Evolutionary conservation across 2,329 filamentous ascomycete genomes (phyloP).

Genomic region (Botrytis porri): DNA sequence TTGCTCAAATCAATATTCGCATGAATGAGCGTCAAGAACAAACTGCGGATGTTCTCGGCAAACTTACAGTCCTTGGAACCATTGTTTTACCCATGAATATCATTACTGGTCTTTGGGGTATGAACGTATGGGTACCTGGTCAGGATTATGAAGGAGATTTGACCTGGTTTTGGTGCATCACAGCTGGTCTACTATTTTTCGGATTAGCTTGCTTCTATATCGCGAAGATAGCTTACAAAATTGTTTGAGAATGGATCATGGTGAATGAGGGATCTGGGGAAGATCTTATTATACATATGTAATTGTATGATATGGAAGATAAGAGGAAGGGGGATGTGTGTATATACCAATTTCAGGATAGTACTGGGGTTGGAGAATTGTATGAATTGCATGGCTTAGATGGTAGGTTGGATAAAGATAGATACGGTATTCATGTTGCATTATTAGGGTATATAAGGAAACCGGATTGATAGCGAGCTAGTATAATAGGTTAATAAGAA

Average conservation of each 20-base stretch:
- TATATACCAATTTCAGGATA: neutral
- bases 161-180: slow-evolving; percentile 72
- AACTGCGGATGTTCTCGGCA: slow-evolving; percentile 91
- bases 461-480: neutral
- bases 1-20: slow-evolving; percentile 98
- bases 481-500: neutral
- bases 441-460: neutral
- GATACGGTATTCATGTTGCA: neutral
- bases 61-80: slow-evolving; percentile 91
- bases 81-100: slow-evolving; percentile 99
- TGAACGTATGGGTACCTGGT: slow-evolving; percentile 96
- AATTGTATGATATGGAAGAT: neutral
- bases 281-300: neutral
- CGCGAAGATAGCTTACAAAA: slow-evolving; percentile 37
- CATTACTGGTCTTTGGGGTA: slow-evolving; percentile 96
- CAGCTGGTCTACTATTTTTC: slow-evolving; percentile 73
- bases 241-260: slow-evolving; percentile 30
- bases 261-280: neutral
- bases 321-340: neutral
- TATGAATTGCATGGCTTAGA: neutral
- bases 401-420: neutral
- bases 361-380: neutral
- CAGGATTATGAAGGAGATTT: slow-evolving; percentile 76
- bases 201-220: slow-evolving; percentile 66
- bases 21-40: slow-evolving; percentile 98